These are phyloP conservation scores for Leersia perrieri DNA, from an alignment of 176 grass and related monocot species.

Conservation along the genomic window DNA sequence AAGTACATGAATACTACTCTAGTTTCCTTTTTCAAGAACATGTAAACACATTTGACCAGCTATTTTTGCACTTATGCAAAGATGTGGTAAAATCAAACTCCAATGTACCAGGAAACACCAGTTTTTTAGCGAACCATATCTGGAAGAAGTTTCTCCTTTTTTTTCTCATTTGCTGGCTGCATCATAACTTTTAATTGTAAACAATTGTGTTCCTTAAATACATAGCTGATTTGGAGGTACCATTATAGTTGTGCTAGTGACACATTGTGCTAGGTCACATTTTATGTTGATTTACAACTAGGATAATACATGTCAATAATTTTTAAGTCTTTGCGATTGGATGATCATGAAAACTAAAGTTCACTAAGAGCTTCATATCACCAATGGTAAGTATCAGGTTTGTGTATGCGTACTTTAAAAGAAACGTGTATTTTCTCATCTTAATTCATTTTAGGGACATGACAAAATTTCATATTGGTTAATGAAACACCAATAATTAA, in stretches of 20 bases:
- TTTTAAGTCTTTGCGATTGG: background rate
- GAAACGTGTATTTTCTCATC: background rate
- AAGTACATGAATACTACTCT: background rate
- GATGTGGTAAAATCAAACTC: conserved; percentile 1
- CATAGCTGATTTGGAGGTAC: background rate
- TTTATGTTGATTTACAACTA: conserved; percentile 6
- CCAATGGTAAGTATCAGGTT: background rate
- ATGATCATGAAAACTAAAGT: background rate
- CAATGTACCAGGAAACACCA: conserved; percentile 4
- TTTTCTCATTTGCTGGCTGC: background rate
- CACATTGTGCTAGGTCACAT: background rate
- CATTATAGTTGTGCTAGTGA: background rate
- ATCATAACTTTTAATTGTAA: background rate
- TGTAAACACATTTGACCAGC: background rate
- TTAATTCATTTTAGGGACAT: conserved; percentile 13
- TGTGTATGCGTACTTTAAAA: background rate
- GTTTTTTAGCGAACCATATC: background rate
- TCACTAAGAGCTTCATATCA: background rate
- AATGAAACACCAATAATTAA: background rate
- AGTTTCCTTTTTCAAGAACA: background rate
- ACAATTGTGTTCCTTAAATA: conserved; percentile 13
- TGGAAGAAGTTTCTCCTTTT: background rate
- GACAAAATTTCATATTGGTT: background rate
- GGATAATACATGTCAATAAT: background rate
- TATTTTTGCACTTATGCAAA: background rate